Percentiles rank a stretch among this genome's conserved stretches.
Evolutionary conservation across 768 basidiomycete species (phyloP).

Genomic region (Tricholoma sp.): DNA sequence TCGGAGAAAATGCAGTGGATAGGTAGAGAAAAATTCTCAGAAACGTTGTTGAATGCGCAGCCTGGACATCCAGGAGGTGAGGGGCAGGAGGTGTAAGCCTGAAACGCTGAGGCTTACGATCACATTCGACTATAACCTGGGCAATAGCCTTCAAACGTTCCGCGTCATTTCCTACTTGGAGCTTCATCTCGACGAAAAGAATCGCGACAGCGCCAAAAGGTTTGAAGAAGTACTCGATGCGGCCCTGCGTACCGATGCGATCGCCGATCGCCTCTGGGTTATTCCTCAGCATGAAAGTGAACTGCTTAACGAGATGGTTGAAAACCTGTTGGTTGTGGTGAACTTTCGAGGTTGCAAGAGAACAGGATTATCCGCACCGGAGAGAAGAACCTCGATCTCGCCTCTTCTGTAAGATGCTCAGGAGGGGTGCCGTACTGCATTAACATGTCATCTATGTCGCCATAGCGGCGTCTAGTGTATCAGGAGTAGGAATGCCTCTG

Average conservation of each 20-base stretch:
- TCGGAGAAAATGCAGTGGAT: background rate
- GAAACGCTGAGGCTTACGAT: slow-evolving; percentile 10
- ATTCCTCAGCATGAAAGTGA: slow-evolving; percentile 15
- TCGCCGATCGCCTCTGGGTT: slow-evolving; percentile 13
- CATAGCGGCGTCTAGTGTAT: too few relatives aligned
- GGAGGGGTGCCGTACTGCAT: slow-evolving; percentile 17
- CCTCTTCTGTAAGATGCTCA: slow-evolving; percentile 17
- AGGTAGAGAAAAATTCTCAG: background rate
- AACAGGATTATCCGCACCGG: slow-evolving; percentile 5
- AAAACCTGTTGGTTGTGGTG: slow-evolving; percentile 13
- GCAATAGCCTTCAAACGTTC: slow-evolving; percentile 7
- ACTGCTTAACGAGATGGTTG: slow-evolving; percentile 15
- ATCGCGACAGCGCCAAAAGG: slow-evolving; percentile 14
- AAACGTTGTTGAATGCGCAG: background rate
- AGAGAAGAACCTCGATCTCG: slow-evolving; percentile 18
- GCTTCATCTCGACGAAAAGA: slow-evolving; percentile 17
- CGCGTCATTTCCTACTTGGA: slow-evolving; percentile 8
- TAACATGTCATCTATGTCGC: slow-evolving; percentile 18
- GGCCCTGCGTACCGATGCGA: slow-evolving; percentile 2
- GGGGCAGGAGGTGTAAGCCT: background rate
- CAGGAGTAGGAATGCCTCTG: too few relatives aligned
- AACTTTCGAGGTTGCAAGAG: slow-evolving; percentile 10
- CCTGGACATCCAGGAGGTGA: background rate
- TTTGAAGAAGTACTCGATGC: slow-evolving; percentile 16
- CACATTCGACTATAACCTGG: slow-evolving; percentile 16